Percentiles rank a stretch among this genome's conserved stretches.
These are phyloP conservation scores for Pseudopithomyces chartarum DNA, from an alignment of 2,329 filamentous ascomycete species.

Conservation along the genomic window DNA sequence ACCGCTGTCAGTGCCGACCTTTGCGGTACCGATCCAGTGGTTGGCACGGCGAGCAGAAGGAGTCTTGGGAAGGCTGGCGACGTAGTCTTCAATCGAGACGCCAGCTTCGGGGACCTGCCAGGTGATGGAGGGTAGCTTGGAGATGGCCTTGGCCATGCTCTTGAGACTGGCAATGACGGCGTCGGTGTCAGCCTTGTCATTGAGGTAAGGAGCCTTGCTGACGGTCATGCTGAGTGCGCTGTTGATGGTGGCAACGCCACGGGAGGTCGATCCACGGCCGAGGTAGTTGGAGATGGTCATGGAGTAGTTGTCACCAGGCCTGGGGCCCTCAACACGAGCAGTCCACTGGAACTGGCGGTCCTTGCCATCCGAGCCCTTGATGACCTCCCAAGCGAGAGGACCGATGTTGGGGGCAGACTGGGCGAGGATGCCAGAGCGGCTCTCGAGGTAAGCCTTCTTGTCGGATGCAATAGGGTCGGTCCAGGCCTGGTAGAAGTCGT, in stretches of 20 bases:
- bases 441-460: conserved; percentile 48
- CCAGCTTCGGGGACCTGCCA: conserved; percentile 59
- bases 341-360: conserved; percentile 70
- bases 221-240: conserved; percentile 63
- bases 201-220: conserved; percentile 64
- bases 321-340: conserved; percentile 64
- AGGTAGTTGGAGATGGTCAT: conserved; percentile 62
- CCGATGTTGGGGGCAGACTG: conserved; percentile 70
- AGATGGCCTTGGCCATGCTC: conserved; percentile 61
- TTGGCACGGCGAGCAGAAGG: conserved; percentile 48
- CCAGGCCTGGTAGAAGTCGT: conserved; percentile 69
- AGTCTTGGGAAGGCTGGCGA: conserved; percentile 52
- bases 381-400: conserved; percentile 65
- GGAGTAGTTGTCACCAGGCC: conserved; percentile 44
- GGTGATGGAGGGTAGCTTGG: conserved; percentile 60
- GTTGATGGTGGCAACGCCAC: conserved; percentile 66
- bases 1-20: conserved; percentile 55
- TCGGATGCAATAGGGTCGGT: conserved; percentile 49
- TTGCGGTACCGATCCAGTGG: conserved; percentile 62
- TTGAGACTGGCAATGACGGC: conserved; percentile 70
- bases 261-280: conserved; percentile 65
- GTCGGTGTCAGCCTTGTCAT: conserved; percentile 61
- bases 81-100: conserved; percentile 61
- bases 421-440: conserved; percentile 64
- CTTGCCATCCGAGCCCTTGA: conserved; percentile 62